These are phyloP conservation scores for Paracoccidioides brasiliensis DNA, from an alignment of 2,329 filamentous ascomycete species.

Conservation along the genomic window DNA sequence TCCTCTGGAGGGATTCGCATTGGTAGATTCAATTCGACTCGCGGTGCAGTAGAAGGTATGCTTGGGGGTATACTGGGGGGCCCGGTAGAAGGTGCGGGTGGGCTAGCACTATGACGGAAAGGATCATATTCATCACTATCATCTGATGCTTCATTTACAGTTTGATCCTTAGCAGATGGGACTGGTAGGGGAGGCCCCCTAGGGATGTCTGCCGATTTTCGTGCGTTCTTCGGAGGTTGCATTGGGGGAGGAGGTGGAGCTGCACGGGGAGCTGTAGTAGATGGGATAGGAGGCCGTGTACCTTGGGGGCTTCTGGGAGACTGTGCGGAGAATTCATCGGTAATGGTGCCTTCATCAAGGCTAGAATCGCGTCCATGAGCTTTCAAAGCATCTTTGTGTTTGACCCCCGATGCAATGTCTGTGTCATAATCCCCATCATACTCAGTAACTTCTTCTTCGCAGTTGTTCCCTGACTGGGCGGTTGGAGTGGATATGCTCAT, in stretches of 20 bases:
- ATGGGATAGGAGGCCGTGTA: constrained; percentile 39
- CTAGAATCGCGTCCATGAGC: constrained; percentile 66
- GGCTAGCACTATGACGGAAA: constrained; percentile 36
- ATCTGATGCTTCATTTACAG: constrained; percentile 36
- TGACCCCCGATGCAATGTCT: constrained; percentile 86
- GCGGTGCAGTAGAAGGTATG: constrained; percentile 12
- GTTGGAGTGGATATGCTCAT: constrained; percentile 29
- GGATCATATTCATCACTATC: constrained; percentile 42
- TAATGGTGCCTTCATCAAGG: constrained; percentile 51
- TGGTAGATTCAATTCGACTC: constrained; percentile 12
- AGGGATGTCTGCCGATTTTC: constrained; percentile 58
- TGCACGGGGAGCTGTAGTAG: constrained; percentile 42
- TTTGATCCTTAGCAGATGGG: constrained; percentile 36
- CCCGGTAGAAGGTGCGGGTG: constrained; percentile 16
- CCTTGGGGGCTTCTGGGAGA: constrained; percentile 31
- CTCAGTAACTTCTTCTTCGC: constrained; percentile 72
- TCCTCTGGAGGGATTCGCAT: constrained; percentile 19
- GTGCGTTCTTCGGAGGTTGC: constrained; percentile 43
- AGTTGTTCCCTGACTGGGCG: constrained; percentile 43
- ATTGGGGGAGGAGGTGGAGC: constrained; percentile 53
- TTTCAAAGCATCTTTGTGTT: constrained; percentile 85
- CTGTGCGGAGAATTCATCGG: constrained; percentile 41
- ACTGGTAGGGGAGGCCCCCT: constrained; percentile 54
- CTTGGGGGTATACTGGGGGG: constrained; percentile 2
- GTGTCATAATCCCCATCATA: constrained; percentile 98